phyloP scores from a whole-genome alignment of 805 yeast genomes.

The Wickerhamiella bombiphila region DNA sequence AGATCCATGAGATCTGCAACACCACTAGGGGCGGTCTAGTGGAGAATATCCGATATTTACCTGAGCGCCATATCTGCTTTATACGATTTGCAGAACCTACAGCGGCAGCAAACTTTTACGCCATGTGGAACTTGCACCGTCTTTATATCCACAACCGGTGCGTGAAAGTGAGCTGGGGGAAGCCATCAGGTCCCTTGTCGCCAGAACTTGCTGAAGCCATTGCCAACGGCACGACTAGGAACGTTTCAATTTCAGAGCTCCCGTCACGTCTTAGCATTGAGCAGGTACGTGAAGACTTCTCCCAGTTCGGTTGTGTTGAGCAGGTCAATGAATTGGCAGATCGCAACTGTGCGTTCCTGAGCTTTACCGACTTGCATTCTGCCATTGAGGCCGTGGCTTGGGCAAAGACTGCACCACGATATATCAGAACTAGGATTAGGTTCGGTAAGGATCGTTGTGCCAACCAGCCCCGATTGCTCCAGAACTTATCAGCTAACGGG shows the following conservation, averaged over 20 bases:
- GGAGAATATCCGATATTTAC: constrained; percentile 64
- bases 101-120: constrained; percentile 95
- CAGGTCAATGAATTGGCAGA: constrained; percentile 79
- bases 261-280: constrained; percentile 28
- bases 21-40: constrained; percentile 90
- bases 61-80: constrained; percentile 83
- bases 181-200: constrained; percentile 83
- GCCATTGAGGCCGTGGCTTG: constrained; percentile 91
- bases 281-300: constrained; percentile 57
- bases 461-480: constrained; percentile 29
- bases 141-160: constrained; percentile 71
- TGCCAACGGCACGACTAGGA: constrained; percentile 85
- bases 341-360: constrained; percentile 79
- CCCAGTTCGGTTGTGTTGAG: constrained; percentile 84
- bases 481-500: neutral
- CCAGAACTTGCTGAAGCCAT: constrained; percentile 80
- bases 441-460: constrained; percentile 95
- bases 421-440: constrained; percentile 58
- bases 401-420: constrained; percentile 55
- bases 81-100: constrained; percentile 92
- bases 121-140: constrained; percentile 84
- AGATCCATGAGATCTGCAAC: constrained; percentile 87
- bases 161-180: constrained; percentile 95
- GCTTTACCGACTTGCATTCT: constrained; percentile 78
- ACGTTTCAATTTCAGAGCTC: constrained; percentile 46